Evolutionary conservation across 2,329 filamentous ascomycete species (phyloP), one percentile per base, ranked within the genome.

Genomic region (Talaromyces sp.): DNA sequence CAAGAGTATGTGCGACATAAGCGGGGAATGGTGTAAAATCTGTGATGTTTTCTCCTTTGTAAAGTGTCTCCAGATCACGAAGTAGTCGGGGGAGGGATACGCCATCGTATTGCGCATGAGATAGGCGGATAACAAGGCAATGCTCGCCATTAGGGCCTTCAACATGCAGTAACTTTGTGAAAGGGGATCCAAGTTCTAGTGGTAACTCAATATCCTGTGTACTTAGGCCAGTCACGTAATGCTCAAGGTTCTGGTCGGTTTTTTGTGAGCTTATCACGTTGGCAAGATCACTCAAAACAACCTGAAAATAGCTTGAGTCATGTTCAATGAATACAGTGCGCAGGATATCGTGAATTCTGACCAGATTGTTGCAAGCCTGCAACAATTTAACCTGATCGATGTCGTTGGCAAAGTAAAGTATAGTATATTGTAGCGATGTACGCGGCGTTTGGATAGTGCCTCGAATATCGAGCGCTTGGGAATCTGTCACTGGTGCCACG

Each of bases 81-180:
- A 89, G 82, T 7, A 89, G 77, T 3, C 81, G 74, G 0, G 86
- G 86, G 2, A 89, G 81, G 65, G 85, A 89, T 31, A 89, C 85
- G 68, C 87, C 87, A 67, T 90, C 87, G 72, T 90, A 89, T 67
- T 88, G 87, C 0, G 87, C 84, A 71, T 90, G 87, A 0, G 87
- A 89, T 58, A 90, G 82, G 63, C 87, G 82, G 71, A 88, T 80
- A 37, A 72, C 62, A 1, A 84, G 82, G 33, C 77, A 79, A 1
- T 75, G 72, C 3, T 76, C 66, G 16, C 74, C 72, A 11, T 71
- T 77, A 0, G 16, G 5, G 8, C n/a, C 39, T 24, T 63, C 39
- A 11, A 63, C 31, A 13, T 56, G 61, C 10, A 63, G 9, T 2
- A 27, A 7, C 27, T 48, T 63, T 5, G 43, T n/a, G 10, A 63